Evolutionary conservation across 78 protist species (phyloP).

Genomic region (Chrysochromulina parva): DNA sequence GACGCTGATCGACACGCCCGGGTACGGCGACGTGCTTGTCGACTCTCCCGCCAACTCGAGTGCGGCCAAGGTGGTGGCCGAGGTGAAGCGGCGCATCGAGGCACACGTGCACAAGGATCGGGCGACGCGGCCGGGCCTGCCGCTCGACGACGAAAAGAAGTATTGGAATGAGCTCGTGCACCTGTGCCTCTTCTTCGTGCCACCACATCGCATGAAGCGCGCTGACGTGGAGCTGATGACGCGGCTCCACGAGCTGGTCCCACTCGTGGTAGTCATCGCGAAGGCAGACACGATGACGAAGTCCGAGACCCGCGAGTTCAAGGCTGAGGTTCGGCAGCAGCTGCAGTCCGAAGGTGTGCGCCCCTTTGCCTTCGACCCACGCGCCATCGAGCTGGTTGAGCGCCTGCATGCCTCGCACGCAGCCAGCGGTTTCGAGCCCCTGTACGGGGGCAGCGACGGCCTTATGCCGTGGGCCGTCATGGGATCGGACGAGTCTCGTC

Average conservation of each 20-base stretch:
- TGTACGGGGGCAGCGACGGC: not conserved
- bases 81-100: not conserved
- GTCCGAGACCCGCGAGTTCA: not conserved
- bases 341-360: no score
- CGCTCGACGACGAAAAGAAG: not conserved
- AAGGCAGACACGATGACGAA: no score
- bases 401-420: no score
- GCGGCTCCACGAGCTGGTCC: not conserved
- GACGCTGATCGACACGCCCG: no score
- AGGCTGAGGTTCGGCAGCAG: no score
- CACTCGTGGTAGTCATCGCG: no score
- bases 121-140: not conserved
- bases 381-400: no score
- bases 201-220: not conserved
- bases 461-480: not conserved
- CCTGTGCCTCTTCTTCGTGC: not conserved
- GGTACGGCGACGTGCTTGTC: no score
- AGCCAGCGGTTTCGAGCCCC: no score
- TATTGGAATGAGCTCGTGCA: not conserved
- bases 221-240: not conserved
- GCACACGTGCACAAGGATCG: not conserved
- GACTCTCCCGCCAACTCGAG: no score
- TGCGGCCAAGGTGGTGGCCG: no score
- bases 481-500: not conserved
- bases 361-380: no score